phyloP scores from a whole-genome alignment of 345 rosid species.

The Brassica carinata region DNA sequence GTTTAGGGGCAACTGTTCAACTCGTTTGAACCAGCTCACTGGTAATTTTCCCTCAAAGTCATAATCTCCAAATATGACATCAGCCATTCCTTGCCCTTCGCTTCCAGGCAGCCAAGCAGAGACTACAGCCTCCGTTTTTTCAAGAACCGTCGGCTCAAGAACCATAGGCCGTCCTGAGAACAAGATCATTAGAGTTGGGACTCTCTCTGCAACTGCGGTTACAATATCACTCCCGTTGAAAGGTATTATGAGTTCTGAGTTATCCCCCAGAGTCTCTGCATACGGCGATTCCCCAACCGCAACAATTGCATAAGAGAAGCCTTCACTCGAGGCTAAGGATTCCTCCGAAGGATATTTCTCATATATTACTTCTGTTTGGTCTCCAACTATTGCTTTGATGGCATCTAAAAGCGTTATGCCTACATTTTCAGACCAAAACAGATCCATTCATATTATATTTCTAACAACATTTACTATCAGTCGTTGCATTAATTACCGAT shows the following conservation, averaged over 20 bases:
- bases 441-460: not conserved
- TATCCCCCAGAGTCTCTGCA: constrained; percentile 69
- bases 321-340: constrained; percentile 45
- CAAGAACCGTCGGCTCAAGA: constrained; percentile 57
- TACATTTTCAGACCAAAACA: constrained; percentile 31
- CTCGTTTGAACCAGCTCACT: constrained; percentile 67
- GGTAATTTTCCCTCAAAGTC: constrained; percentile 69
- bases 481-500: constrained; percentile 44
- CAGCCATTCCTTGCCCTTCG: constrained; percentile 70
- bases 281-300: constrained; percentile 82
- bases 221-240: constrained; percentile 56
- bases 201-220: constrained; percentile 54
- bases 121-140: constrained; percentile 60
- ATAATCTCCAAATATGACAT: constrained; percentile 70
- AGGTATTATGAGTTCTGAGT: constrained; percentile 60
- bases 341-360: constrained; percentile 58
- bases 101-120: constrained; percentile 95
- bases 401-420: constrained; percentile 88
- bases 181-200: constrained; percentile 65
- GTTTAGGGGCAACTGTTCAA: constrained; percentile 38
- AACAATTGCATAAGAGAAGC: constrained; percentile 64
- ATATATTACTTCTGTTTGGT: constrained; percentile 60
- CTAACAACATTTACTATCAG: not conserved
- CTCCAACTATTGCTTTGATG: constrained; percentile 57
- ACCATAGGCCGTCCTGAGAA: constrained; percentile 80